Conservation (phyloP, 192 early-diverging fungal species). For the Coemansia sp. region DNA sequence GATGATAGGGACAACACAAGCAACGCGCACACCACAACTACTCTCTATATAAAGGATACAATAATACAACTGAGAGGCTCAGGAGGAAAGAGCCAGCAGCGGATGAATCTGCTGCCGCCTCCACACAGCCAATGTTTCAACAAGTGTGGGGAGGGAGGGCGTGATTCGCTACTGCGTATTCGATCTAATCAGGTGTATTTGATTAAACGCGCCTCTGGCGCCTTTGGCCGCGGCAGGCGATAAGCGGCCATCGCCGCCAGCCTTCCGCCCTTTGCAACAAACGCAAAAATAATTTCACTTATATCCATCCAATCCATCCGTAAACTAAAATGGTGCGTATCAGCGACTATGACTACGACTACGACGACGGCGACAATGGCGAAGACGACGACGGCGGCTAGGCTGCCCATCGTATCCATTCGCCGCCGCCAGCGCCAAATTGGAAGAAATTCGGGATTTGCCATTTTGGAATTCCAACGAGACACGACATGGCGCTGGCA, state of each 20-base stretch:
- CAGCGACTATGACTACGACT: not conserved
- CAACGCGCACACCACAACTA: not conserved
- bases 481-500: no score
- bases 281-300: conserved; percentile 8
- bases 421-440: no score
- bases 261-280: conserved; percentile 25
- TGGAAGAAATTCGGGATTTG: no score
- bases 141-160: not conserved
- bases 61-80: no score
- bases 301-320: conserved; percentile 28
- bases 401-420: conserved; percentile 28
- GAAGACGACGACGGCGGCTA: no score
- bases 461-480: no score
- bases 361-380: not conserved
- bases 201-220: not conserved
- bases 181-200: not conserved
- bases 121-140: conserved; percentile 3
- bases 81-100: not conserved
- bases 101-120: conserved; percentile 2
- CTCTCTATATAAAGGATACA: not conserved
- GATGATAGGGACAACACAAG: not conserved
- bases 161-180: not conserved
- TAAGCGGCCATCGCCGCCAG: not conserved
- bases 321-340: conserved; percentile 42
- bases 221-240: not conserved